Evolutionary conservation across 2,329 filamentous ascomycete genomes (phyloP).

Genomic region (Thielaviopsis cerberus): DNA sequence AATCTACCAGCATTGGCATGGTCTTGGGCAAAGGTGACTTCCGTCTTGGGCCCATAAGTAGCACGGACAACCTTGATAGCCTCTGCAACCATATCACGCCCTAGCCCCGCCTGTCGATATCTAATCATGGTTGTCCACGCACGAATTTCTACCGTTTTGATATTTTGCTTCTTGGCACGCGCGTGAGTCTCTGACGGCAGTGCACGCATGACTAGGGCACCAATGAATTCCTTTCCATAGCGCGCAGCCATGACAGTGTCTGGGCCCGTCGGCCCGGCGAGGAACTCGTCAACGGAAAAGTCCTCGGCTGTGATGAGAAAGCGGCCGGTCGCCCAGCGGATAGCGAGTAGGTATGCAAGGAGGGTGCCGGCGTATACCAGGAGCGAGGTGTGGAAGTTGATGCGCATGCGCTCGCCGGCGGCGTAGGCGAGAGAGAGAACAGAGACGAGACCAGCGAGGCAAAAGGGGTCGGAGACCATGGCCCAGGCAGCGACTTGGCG

Average conservation of each 20-base stretch:
- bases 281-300: not conserved
- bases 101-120: constrained; percentile 54
- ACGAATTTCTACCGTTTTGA: constrained; percentile 29
- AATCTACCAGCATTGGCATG: constrained; percentile 6
- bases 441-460: constrained; percentile 26
- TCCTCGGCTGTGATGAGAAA: not conserved
- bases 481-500: constrained; percentile 47
- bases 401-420: not conserved
- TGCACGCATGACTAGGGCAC: not conserved
- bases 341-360: not conserved
- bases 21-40: not conserved
- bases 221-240: not conserved
- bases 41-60: not conserved
- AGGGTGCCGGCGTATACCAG: constrained; percentile 20
- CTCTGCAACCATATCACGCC: constrained; percentile 40
- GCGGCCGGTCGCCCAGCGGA: not conserved
- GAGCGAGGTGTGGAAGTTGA: constrained; percentile 8
- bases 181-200: not conserved
- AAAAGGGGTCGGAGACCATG: constrained; percentile 45
- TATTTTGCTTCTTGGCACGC: not conserved
- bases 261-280: not conserved
- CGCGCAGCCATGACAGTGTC: not conserved
- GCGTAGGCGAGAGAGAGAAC: constrained; percentile 17
- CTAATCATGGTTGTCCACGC: constrained; percentile 61
- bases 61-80: not conserved